phyloP scores from a whole-genome alignment of 768 basidiomycete species.

The Leucocoprinus leucothites region DNA sequence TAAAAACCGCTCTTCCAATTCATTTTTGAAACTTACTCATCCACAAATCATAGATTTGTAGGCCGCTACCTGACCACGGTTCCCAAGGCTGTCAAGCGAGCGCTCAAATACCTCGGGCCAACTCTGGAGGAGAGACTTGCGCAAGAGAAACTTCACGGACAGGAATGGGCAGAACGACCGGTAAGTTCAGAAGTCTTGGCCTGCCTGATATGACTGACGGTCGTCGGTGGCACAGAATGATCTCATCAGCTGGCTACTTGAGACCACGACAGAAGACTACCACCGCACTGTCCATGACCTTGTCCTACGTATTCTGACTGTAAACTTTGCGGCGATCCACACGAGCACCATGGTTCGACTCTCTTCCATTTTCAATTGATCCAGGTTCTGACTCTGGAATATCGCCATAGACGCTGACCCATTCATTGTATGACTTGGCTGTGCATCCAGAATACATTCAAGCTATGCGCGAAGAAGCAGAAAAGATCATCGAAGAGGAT shows the following conservation, averaged over 20 bases:
- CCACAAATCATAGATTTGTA: constrained; percentile 7
- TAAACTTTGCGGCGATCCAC: constrained; percentile 41
- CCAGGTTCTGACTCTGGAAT: not conserved
- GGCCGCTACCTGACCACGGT: constrained; percentile 14
- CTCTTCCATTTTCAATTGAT: not conserved
- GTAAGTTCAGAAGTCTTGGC: not conserved
- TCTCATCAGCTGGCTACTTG: constrained; percentile 16
- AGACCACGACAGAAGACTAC: constrained; percentile 13
- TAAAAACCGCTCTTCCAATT: constrained; percentile 17
- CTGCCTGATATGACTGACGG: not conserved
- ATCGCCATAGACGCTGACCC: constrained; percentile 28
- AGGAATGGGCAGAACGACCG: constrained; percentile 13
- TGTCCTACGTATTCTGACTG: constrained; percentile 26
- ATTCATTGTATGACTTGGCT: constrained; percentile 34
- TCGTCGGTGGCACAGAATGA: constrained; percentile 9
- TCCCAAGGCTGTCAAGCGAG: constrained; percentile 11
- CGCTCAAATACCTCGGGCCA: constrained; percentile 13
- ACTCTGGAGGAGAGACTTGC: constrained; percentile 13
- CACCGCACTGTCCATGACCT: constrained; percentile 16
- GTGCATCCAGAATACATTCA: constrained; percentile 27
- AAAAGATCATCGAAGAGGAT: constrained; percentile 26
- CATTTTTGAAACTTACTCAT: not conserved
- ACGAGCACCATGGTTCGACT: constrained; percentile 33
- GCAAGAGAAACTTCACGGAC: constrained; percentile 11
- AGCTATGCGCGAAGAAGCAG: constrained; percentile 40